Evolutionary conservation across 352 stramenopile genomes (phyloP).

Genomic region (Pythium phragmiticola): DNA sequence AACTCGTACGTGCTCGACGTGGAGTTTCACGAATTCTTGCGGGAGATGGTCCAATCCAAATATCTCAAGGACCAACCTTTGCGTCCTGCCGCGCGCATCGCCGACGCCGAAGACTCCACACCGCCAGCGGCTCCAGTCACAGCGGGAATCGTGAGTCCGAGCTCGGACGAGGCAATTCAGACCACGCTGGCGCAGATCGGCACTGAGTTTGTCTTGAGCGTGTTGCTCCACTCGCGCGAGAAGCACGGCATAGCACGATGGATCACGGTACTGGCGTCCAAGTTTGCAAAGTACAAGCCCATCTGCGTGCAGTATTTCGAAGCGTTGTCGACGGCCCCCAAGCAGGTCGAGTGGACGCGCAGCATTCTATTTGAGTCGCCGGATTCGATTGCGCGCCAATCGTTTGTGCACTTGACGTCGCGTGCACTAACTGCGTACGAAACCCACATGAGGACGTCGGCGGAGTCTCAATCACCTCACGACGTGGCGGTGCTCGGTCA

Average conservation of each 20-base stretch:
- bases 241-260: conserved; percentile 84
- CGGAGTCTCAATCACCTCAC: conserved; percentile 16
- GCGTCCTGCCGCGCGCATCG: conserved; percentile 11
- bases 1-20: conserved; percentile 95
- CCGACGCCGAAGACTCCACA: conserved; percentile 11
- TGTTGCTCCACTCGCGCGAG: conserved; percentile 86
- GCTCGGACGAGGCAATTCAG: conserved; percentile 59
- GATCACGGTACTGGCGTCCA: conserved; percentile 72
- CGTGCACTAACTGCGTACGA: conserved; percentile 72
- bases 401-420: conserved; percentile 81
- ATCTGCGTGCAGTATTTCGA: conserved; percentile 77
- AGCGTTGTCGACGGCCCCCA: conserved; percentile 46
- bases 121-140: conserved; percentile 25
- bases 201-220: conserved; percentile 84
- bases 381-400: conserved; percentile 83
- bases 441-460: conserved; percentile 38
- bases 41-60: conserved; percentile 84
- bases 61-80: conserved; percentile 61
- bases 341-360: conserved; percentile 59
- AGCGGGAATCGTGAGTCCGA: conserved; percentile 1
- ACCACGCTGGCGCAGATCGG: conserved; percentile 78
- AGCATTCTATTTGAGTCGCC: conserved; percentile 82
- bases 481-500: conserved; percentile 29
- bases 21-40: conserved; percentile 95
- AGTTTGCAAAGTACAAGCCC: conserved; percentile 69